These are phyloP conservation scores for Ustilago tritici DNA, from an alignment of 1,284 basidiomycete genomes.

Conservation along the genomic window DNA sequence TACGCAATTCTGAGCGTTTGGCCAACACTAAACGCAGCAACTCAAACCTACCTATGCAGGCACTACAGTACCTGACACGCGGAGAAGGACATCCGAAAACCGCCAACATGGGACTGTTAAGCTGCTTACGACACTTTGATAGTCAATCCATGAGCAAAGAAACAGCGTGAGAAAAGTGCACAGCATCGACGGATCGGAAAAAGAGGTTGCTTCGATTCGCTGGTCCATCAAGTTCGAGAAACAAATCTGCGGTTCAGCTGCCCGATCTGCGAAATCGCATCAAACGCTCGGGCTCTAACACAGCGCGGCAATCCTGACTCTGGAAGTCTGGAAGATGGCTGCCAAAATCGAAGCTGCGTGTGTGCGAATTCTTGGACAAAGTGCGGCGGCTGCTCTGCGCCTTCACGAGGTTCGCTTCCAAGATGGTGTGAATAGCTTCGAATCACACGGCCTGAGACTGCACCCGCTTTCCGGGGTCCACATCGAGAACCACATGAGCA, in stretches of 20 bases:
- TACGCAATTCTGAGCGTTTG: background rate
- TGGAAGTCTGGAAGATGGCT: background rate
- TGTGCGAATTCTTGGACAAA: background rate
- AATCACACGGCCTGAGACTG: background rate
- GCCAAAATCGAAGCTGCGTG: background rate
- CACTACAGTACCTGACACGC: background rate
- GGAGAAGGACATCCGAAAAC: background rate
- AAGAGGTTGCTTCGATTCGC: background rate
- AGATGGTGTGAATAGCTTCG: background rate
- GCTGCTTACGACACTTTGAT: no score
- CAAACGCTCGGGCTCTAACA: background rate
- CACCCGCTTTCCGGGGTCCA: slow-evolving; percentile 3
- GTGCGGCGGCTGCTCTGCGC: background rate
- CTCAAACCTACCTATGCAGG: background rate
- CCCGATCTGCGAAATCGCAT: background rate
- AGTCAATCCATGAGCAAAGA: no score
- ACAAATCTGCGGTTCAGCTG: background rate
- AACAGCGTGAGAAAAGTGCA: background rate
- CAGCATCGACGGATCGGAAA: background rate
- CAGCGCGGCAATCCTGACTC: background rate
- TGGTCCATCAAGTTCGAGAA: background rate
- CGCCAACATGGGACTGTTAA: background rate
- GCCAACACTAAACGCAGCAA: no score
- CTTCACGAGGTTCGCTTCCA: background rate
- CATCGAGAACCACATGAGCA: background rate